phyloP scores from a whole-genome alignment of 75 land plant species.

The Pinus tabuliformis region DNA sequence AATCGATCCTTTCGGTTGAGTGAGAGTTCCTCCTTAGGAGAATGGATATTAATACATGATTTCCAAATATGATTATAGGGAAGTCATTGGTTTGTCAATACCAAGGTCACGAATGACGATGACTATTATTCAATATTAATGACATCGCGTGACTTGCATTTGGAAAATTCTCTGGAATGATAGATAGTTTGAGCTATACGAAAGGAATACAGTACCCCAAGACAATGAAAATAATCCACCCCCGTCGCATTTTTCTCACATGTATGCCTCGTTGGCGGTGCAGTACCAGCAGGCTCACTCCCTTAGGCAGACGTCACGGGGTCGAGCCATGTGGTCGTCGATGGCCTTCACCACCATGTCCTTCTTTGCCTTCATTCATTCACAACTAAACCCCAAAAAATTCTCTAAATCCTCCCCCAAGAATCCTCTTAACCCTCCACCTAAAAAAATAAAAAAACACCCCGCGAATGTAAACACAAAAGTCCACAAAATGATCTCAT shows the following conservation, averaged over 20 bases:
- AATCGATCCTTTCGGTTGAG: too few relatives aligned
- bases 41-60: too few relatives aligned
- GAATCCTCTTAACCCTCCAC: background rate
- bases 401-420: background rate
- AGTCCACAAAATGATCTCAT: background rate
- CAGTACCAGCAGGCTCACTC: slow-evolving; percentile 88
- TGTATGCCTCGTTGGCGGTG: slow-evolving; percentile 85
- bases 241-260: slow-evolving; percentile 78
- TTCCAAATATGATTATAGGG: too few relatives aligned
- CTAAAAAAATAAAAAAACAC: background rate
- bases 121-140: too few relatives aligned
- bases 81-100: too few relatives aligned
- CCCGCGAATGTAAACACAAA: background rate
- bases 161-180: too few relatives aligned
- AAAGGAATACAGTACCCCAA: too few relatives aligned
- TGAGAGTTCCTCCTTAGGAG: too few relatives aligned
- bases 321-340: slow-evolving; percentile 60
- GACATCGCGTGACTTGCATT: too few relatives aligned
- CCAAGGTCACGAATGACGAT: too few relatives aligned
- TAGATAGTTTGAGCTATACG: too few relatives aligned
- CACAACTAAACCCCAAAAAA: background rate
- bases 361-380: background rate
- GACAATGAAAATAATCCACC: too few relatives aligned
- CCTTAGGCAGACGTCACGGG: slow-evolving; percentile 76
- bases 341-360: slow-evolving; percentile 51